These are phyloP conservation scores for Monoraphidium neglectum DNA, from an alignment of 139 green algal species.

Conservation along the genomic window DNA sequence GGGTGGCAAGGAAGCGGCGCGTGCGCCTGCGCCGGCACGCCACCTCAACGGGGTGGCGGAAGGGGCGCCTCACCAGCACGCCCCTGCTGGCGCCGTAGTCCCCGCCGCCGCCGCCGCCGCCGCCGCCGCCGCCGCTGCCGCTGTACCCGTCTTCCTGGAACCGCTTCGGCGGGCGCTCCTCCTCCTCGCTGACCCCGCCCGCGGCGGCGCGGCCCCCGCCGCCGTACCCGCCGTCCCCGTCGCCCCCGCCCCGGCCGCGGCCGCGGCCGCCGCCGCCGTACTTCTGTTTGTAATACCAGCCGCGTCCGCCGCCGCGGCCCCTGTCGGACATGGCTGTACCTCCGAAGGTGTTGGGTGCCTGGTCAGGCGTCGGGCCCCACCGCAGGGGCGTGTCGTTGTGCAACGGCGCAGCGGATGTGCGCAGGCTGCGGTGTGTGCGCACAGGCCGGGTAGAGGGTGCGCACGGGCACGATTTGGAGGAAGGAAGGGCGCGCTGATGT, in stretches of 20 bases:
- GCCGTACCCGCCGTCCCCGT: constrained; percentile 14
- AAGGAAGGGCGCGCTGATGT: no score
- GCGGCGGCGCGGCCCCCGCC: constrained; percentile 10
- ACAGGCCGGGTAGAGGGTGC: no score
- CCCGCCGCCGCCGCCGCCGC: neutral
- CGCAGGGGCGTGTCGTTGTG: no score
- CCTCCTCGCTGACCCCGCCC: no score
- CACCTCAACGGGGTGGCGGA: neutral
- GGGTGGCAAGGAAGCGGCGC: no score
- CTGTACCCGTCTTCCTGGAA: neutral
- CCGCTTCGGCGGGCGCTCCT: neutral
- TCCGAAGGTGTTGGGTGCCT: no score
- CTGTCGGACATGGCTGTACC: neutral
- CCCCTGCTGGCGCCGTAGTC: no score
- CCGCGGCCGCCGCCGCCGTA: constrained; percentile 32
- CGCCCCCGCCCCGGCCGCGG: neutral
- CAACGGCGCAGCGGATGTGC: no score
- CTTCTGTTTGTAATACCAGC: constrained; percentile 46
- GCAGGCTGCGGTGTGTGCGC: no score
- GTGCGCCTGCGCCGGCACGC: no score
- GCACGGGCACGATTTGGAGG: no score
- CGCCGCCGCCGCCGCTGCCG: constrained; percentile 9
- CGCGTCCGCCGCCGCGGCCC: constrained; percentile 28
- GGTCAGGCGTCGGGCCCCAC: no score
- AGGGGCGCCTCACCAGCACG: neutral